Evolutionary conservation across 352 stramenopile genomes (phyloP).

Genomic region (Blastocystis sp.): DNA sequence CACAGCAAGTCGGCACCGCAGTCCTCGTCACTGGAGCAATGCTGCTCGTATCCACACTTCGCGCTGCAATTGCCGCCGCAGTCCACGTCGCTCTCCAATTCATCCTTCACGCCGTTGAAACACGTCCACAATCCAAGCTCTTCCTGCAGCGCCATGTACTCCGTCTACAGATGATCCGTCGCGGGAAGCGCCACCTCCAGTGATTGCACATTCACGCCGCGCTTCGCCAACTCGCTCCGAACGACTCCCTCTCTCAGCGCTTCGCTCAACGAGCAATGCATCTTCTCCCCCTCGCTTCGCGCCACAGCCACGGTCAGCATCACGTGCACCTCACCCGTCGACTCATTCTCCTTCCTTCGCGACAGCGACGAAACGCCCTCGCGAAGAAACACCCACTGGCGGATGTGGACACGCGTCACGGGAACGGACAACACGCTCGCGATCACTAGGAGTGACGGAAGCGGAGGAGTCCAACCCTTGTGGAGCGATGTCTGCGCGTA

Average conservation of each 20-base stretch:
- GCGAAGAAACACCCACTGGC: constrained; percentile 21
- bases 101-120: constrained; percentile 18
- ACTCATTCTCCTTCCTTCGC: background rate
- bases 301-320: background rate
- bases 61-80: constrained; percentile 33
- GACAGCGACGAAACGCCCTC: background rate
- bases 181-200: background rate
- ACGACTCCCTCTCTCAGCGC: background rate
- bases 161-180: background rate
- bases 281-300: background rate
- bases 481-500: background rate
- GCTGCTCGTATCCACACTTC: background rate
- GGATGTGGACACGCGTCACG: constrained; percentile 1
- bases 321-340: background rate
- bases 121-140: constrained; percentile 31
- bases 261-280: background rate
- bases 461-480: background rate
- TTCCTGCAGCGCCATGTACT: constrained; percentile 17
- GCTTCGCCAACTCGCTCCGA: background rate
- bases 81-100: constrained; percentile 50
- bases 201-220: background rate
- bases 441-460: background rate
- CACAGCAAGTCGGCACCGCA: background rate
- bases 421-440: background rate
- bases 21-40: constrained; percentile 39